Evolutionary conservation across 2,329 filamentous ascomycete genomes (phyloP), one percentile per base, ranked within the genome.

Genomic region (Aspergillus sp.): DNA sequence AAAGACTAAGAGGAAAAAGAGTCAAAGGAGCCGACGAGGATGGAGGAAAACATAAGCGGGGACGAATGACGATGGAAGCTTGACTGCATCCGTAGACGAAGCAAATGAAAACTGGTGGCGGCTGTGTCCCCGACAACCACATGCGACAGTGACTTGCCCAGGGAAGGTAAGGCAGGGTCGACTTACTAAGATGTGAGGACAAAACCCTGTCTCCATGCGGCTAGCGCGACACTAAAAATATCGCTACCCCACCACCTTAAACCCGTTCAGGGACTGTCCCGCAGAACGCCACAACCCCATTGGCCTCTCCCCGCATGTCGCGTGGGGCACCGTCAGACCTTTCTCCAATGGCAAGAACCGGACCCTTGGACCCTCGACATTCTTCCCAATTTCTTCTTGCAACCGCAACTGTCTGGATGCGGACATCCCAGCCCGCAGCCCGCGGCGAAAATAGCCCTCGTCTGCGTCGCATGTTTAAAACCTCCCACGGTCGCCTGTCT

Each of bases 121-220:
- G 55, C 57, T 57, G 58, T 60, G 58, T 45, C 58, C 58, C 57
- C 41, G 58, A 58, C 58, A 55, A 61, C 58, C 52, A 55, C 25
- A 29, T 29, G 25, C 9, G 25, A 29, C 25, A 29, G 7, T 29
- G 25, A 10, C 25, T 29, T 29, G 25, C 25, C 25, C n/a, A n/a
- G n/a, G n/a, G n/a, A n/a, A n/a, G n/a, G n/a, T n/a, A n/a, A n/a
- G n/a, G n/a, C n/a, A 10, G 7, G 6, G 25, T 29, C 9, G 21
- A 11, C 7, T 29, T 29, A 29, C 25, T 29, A 29, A 29, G 21
- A 23, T 23, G 21, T 6, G 3, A 23, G 21, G n/a, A n/a, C 6
- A 23, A 23, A 11, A 36, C 32, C 32, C n/a, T 36, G 4, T 6
- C 21, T 38, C n/a, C n/a, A n/a, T 38, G 14, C 14, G 34, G 14